phyloP scores from a whole-genome alignment of 2,329 filamentous ascomycete species.

The Niveomyces coronatus region DNA sequence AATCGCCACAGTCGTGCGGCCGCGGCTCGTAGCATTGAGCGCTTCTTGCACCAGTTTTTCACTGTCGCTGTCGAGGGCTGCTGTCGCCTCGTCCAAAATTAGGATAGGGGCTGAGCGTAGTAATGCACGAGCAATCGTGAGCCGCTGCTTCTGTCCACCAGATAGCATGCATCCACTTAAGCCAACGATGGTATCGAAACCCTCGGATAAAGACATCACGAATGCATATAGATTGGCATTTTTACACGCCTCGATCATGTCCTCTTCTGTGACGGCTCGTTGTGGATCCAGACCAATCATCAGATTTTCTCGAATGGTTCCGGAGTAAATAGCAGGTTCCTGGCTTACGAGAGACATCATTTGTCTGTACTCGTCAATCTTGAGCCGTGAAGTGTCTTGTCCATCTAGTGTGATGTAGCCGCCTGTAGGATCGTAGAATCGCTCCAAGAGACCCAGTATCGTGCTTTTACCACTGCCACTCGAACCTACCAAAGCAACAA shows the following conservation, averaged over 20 bases:
- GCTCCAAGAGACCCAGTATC: constrained; percentile 36
- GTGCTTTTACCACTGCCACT: constrained; percentile 44
- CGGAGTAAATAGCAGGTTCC: constrained; percentile 33
- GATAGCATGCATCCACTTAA: constrained; percentile 50
- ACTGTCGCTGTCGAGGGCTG: constrained; percentile 33
- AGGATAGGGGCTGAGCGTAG: constrained; percentile 40
- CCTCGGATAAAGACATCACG: constrained; percentile 32
- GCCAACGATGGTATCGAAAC: constrained; percentile 48
- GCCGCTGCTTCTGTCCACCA: constrained; percentile 54
- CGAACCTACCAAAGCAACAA: constrained; percentile 42
- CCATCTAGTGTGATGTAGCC: constrained; percentile 29
- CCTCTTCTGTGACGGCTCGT: constrained; percentile 22
- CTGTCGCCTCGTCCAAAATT: constrained; percentile 57
- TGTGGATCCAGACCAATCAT: constrained; percentile 17
- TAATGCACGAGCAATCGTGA: constrained; percentile 45
- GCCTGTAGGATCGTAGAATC: constrained; percentile 39
- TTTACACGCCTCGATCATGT: constrained; percentile 31
- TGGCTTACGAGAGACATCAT: constrained; percentile 38
- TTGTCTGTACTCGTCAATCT: constrained; percentile 35
- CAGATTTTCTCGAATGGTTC: constrained; percentile 41
- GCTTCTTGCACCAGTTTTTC: constrained; percentile 42
- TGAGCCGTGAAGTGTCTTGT: constrained; percentile 25
- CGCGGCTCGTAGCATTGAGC: constrained; percentile 38
- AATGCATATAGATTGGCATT: constrained; percentile 38
- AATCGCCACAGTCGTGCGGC: constrained; percentile 53